Base-by-base conservation (phyloP, 495 filamentous ascomycete genomes). In the Neurospora sp. region DNA sequence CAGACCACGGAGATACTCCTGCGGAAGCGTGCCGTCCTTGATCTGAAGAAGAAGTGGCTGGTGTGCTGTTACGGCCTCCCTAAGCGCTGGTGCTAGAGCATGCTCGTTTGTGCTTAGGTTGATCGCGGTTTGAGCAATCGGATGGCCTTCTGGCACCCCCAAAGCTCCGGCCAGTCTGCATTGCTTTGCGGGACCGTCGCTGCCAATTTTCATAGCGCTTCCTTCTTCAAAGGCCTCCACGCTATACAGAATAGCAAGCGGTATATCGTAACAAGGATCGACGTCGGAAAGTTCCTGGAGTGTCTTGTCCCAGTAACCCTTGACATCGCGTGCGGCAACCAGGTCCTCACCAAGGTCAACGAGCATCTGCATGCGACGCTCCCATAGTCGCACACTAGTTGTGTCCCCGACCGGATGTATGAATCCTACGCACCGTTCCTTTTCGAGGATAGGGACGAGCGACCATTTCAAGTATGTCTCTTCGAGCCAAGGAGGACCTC, bases 401-500 rank as follows among this genome's bases (percentile, higher is more conserved):
- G 77, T 79, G 37, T 82, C 81, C 31, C 77, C 73, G 8, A 81
- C 76, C 7, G 78, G 73, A 35, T 82, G 80, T 71, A 79, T 76
- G 59, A 82, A 82, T 16, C 79, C 81, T 20, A 87, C 79, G 18
- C 81, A 82, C n/a, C 86, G 83, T 73, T 86, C 82, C 47, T 83
- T 80, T 10, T 87, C 86, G 18, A 88, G 78, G 27, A 91, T 83
- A 39, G 89, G 89, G 27, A 88, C 86, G 47, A 91, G 82, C 8
- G 85, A 87, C 88, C 88, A 90, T 68, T 85, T 85, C 72, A 90
- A 87, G 68, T 89, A 90, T 0, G 84, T 86, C 80, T 92, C 90
- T 78, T 91, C 89, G 1, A 89, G 79, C 72, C 82, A 80, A 8
- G 83, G 12, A 78, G 83, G 42, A 80, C 81, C 47, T 80, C 77